Base-by-base conservation (phyloP, 805 yeast genomes). In the Teunomyces kruisii region DNA sequence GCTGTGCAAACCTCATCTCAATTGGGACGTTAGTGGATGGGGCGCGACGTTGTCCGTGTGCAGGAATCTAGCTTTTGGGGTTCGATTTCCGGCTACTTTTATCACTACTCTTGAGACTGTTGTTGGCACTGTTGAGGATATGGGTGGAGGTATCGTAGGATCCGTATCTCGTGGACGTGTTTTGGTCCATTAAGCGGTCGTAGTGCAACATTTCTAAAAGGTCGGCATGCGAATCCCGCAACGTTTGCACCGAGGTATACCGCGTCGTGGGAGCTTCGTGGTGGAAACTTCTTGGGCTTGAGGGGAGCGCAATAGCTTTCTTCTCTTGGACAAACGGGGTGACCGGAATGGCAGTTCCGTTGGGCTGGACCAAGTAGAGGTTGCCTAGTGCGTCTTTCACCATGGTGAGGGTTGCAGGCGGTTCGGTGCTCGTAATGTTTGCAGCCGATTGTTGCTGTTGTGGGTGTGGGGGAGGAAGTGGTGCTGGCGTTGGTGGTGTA, bases 181-280 rank as follows among this genome's bases (percentile, higher is more conserved):
- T 31, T 14, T 28, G 32, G 32, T 47, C 43, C 47, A 48, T 41
- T 5, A 55, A 26, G 4, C 50, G 46, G 17, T 58, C 55, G 39
- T 58, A 57, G 10, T 55, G 56, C 6, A 62, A 47, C 9, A 51
- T 37, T 16, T 59, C 62, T 45, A 65, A 35, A n/a, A 65, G 33
- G 9, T 53, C 51, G 7, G 52, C 47, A 35, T 64, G 68, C 3
- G 57, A 52, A 13, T 52, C 52, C 10, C 46, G 45, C 19, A 54
- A 41, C 22, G 42, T 43, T 30, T 42, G 42, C 9, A 42, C 22
- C 8, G 46, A 28, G 6, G 52, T 54, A 32, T 42, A 31, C 16
- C 48, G 49, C 31, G 46, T 52, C n/a, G 51, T 49, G 3, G 51
- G 46, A 15, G 57, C 50, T 15, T 58, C 58, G 39, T 51, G 48